These are phyloP conservation scores for Dactylellina cionopaga DNA, from an alignment of 2,329 filamentous ascomycete species.

Conservation along the genomic window DNA sequence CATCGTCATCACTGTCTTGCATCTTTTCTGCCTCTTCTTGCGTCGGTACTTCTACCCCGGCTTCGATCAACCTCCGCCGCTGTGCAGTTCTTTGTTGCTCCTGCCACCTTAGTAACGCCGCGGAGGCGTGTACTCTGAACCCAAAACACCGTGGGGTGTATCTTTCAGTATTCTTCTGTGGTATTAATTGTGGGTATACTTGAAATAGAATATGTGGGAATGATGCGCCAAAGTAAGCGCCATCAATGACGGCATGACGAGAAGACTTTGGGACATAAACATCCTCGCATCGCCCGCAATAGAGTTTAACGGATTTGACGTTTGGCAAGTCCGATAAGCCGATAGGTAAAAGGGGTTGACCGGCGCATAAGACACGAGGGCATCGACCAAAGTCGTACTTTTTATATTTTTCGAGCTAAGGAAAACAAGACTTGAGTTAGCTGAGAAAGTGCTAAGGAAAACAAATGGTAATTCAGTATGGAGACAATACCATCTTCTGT, in stretches of 20 bases:
- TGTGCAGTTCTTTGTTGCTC: conserved; percentile 81
- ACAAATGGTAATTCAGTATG: conserved; percentile 55
- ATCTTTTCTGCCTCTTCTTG: conserved; percentile 71
- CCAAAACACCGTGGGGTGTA: conserved; percentile 93
- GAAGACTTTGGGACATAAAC: conserved; percentile 99
- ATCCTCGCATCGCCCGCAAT: conserved; percentile 96
- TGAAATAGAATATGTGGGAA: conserved; percentile 99
- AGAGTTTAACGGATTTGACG: conserved; percentile 91
- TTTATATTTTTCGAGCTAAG: conserved; percentile 96
- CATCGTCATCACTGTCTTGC: conserved; percentile 72
- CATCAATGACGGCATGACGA: conserved; percentile 92
- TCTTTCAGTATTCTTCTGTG: conserved; percentile 82
- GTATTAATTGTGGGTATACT: conserved; percentile 90
- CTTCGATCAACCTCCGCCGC: conserved; percentile 77
- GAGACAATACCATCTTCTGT: conserved; percentile 82
- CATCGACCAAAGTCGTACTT: conserved; percentile 98
- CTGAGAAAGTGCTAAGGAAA: background rate
- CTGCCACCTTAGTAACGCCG: conserved; percentile 91
- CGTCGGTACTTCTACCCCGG: conserved; percentile 79
- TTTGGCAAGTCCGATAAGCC: conserved; percentile 90
- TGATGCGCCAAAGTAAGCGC: conserved; percentile 95
- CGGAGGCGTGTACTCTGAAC: conserved; percentile 91
- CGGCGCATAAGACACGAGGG: conserved; percentile 92
- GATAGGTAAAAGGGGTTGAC: conserved; percentile 92
- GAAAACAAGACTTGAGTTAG: conserved; percentile 1